phyloP scores from a whole-genome alignment of 805 yeast genomes.

The Candida saitoana region DNA sequence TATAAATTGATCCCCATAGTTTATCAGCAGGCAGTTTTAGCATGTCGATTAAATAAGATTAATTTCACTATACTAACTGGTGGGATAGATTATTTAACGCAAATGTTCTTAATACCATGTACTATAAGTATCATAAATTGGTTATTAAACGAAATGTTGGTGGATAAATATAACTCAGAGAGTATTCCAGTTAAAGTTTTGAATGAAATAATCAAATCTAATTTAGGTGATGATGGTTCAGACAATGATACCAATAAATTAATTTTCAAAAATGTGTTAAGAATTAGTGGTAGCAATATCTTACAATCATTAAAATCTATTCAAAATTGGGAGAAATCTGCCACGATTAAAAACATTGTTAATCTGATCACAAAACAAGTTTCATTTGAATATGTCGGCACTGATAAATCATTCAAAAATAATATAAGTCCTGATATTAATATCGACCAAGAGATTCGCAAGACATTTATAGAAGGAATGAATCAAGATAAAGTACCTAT shows the following conservation, averaged over 20 bases:
- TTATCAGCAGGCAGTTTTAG: slow-evolving; percentile 65
- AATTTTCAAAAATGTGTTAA: slow-evolving; percentile 22
- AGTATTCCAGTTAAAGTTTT: slow-evolving; percentile 17
- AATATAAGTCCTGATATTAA: slow-evolving; percentile 1
- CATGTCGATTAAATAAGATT: slow-evolving; percentile 52
- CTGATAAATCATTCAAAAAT: slow-evolving; percentile 2
- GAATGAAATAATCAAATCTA: slow-evolving; percentile 22
- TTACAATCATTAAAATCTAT: slow-evolving; percentile 12
- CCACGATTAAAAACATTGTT: slow-evolving; percentile 13
- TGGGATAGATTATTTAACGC: slow-evolving; percentile 84
- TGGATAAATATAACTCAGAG: slow-evolving; percentile 10
- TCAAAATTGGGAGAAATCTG: slow-evolving; percentile 11
- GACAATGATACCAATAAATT: slow-evolving; percentile 12
- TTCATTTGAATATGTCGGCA: neutral
- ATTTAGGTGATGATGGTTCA: slow-evolving; percentile 13
- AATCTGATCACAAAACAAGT: slow-evolving; percentile 1
- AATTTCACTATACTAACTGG: slow-evolving; percentile 60
- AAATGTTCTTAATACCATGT: slow-evolving; percentile 65
- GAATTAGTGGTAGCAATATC: slow-evolving; percentile 19
- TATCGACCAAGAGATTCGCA: slow-evolving; percentile 3
- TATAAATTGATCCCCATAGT: slow-evolving; percentile 68
- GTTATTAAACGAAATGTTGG: slow-evolving; percentile 17
- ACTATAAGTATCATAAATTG: slow-evolving; percentile 36
- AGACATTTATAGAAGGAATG: slow-evolving; percentile 2
- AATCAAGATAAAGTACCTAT: slow-evolving; percentile 2